A percentile compares a stretch with the other conserved stretches of the same genome.
These are phyloP conservation scores for Xylaria sp. DNA, from an alignment of 2,329 filamentous ascomycete species.

Conservation along the genomic window DNA sequence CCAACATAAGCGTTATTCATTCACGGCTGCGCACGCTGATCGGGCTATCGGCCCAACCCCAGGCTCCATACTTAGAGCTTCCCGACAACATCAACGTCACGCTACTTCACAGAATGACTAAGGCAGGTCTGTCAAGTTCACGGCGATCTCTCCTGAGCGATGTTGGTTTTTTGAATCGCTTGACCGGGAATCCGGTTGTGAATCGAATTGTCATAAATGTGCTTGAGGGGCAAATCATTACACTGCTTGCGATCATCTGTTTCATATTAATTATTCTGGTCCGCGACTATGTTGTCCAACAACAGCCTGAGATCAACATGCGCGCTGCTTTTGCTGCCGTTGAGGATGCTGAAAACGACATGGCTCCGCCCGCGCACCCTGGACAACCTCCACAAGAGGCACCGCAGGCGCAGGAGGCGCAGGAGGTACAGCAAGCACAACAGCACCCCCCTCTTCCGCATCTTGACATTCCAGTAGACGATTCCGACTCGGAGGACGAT, in stretches of 20 bases:
- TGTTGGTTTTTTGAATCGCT: conserved; percentile 65
- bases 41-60: conserved; percentile 36
- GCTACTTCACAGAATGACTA: conserved; percentile 37
- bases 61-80: conserved; percentile 39
- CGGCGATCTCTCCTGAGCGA: conserved; percentile 65
- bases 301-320: conserved; percentile 92
- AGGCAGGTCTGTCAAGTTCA: conserved; percentile 36
- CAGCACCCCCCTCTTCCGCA: conserved; percentile 34
- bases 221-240: conserved; percentile 93
- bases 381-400: neutral
- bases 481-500: conserved; percentile 26
- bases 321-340: conserved; percentile 70
- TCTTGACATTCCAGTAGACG: conserved; percentile 31
- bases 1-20: conserved; percentile 51
- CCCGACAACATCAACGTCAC: conserved; percentile 42
- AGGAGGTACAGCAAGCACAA: conserved; percentile 19
- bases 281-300: conserved; percentile 96
- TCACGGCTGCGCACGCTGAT: conserved; percentile 51
- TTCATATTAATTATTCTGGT: conserved; percentile 98
- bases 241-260: conserved; percentile 86
- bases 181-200: conserved; percentile 75
- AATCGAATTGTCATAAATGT: conserved; percentile 86
- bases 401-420: neutral
- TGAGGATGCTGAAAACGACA: conserved; percentile 55
- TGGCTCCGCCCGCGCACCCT: conserved; percentile 31